These are phyloP conservation scores for Alternaria ventricosa DNA, from an alignment of 2,329 filamentous ascomycete species.

Conservation along the genomic window DNA sequence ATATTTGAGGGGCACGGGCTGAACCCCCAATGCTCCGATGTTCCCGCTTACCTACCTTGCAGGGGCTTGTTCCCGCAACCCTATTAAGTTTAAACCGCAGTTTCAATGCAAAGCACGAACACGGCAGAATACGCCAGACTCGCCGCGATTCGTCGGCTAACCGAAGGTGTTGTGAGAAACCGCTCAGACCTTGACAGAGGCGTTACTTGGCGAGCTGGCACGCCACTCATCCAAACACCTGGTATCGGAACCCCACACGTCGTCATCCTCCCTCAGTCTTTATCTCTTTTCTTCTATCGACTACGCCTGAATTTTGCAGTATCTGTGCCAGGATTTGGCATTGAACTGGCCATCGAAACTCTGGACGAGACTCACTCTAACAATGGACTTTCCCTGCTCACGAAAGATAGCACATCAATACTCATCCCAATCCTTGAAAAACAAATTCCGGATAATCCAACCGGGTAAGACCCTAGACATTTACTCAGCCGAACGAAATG, in stretches of 20 bases:
- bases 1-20: not conserved
- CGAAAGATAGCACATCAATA: not conserved
- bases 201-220: not conserved
- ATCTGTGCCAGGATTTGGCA: not conserved
- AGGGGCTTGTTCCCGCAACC: not conserved
- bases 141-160: not conserved
- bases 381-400: not conserved
- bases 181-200: not conserved
- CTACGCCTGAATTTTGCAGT: not conserved
- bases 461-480: not conserved
- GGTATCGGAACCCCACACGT: not conserved
- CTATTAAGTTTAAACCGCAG: not conserved
- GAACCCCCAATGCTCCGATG: not conserved
- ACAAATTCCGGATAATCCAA: not conserved
- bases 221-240: not conserved
- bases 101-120: not conserved
- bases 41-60: no score
- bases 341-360: not conserved
- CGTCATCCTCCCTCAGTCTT: not conserved
- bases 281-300: not conserved
- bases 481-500: no score
- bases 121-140: not conserved
- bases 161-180: no score
- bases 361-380: no score
- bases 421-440: not conserved